Percentiles rank a stretch among this genome's conserved stretches.
These are phyloP conservation scores for Benincasa hispida DNA, from an alignment of 306 rosid species.

Conservation along the genomic window DNA sequence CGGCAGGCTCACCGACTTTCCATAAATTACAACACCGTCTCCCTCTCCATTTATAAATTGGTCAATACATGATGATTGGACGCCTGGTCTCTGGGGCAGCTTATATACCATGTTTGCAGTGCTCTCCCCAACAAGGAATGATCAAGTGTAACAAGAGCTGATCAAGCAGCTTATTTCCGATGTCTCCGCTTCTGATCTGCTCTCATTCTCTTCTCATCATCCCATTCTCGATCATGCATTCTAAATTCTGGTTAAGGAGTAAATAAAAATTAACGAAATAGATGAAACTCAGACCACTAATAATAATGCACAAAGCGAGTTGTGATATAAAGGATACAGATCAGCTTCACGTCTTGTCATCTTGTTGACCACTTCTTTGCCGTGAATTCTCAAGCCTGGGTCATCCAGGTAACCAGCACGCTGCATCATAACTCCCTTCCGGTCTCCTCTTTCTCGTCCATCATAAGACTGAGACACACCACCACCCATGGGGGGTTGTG, in stretches of 20 bases:
- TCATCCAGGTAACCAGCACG: constrained; percentile 72
- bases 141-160: neutral
- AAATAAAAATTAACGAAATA: neutral
- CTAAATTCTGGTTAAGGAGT: constrained; percentile 55
- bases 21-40: neutral
- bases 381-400: constrained; percentile 59
- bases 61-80: neutral
- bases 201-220: constrained; percentile 88
- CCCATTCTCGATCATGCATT: constrained; percentile 83
- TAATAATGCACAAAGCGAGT: constrained; percentile 1
- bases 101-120: neutral
- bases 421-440: constrained; percentile 61
- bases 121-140: neutral
- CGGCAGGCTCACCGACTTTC: neutral
- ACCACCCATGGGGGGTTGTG: constrained; percentile 41
- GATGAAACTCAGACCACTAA: neutral
- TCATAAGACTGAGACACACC: constrained; percentile 62
- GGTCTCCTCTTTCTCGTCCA: constrained; percentile 86
- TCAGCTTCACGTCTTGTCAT: constrained; percentile 82
- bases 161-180: constrained; percentile 35
- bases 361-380: constrained; percentile 71
- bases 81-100: neutral
- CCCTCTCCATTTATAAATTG: neutral
- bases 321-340: constrained; percentile 60
- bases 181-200: constrained; percentile 93